Percentiles rank a stretch among this genome's conserved stretches.
phyloP scores from a whole-genome alignment of 306 rosid genomes.

The Trichosanthes cucumerina region DNA sequence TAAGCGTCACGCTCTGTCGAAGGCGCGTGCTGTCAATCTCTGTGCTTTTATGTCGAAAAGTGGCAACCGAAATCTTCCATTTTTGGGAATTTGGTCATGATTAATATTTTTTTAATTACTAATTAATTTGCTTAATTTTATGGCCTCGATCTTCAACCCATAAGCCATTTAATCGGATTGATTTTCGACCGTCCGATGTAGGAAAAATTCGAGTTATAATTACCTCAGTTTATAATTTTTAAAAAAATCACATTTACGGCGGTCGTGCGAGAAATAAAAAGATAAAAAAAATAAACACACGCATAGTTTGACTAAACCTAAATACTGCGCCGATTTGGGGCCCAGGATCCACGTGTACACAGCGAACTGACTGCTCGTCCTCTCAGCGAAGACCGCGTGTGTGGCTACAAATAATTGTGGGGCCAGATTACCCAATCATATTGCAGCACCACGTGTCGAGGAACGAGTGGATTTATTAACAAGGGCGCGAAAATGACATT shows the following conservation, averaged over 20 bases:
- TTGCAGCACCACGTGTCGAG: not conserved
- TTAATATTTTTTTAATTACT: not conserved
- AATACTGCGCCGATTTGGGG: not conserved
- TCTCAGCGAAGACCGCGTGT: not conserved
- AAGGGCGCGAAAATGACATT: not conserved
- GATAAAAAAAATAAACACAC: not conserved
- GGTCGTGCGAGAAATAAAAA: not conserved
- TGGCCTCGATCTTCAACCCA: not conserved
- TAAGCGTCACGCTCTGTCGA: not conserved
- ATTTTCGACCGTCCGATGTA: not conserved
- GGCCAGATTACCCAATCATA: not conserved
- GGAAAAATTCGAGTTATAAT: not conserved
- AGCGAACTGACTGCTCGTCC: not conserved
- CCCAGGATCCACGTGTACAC: conserved; percentile 1
- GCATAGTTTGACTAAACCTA: not conserved
- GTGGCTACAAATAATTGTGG: not conserved
- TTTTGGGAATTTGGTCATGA: not conserved
- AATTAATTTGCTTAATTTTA: not conserved
- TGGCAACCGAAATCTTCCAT: not conserved
- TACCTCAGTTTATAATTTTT: not conserved
- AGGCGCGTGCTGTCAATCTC: not conserved
- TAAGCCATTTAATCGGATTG: not conserved
- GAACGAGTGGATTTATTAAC: not conserved
- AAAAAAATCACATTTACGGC: not conserved
- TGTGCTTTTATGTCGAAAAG: not conserved